Evolutionary conservation across 1,139 yeast genomes (phyloP).

Genomic region (Chernovozyma aurita): DNA sequence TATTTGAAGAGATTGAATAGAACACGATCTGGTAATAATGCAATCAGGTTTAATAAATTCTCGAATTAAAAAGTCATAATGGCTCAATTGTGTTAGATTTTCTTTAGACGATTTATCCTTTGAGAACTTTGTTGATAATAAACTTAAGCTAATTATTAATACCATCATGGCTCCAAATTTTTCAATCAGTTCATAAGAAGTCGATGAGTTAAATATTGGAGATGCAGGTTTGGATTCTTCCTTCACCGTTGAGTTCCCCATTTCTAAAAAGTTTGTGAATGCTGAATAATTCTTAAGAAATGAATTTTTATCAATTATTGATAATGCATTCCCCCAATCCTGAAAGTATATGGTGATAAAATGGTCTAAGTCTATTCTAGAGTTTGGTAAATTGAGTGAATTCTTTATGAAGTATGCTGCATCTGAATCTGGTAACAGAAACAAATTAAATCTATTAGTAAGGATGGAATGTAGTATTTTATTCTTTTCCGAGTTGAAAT

Average conservation of each 20-base stretch:
- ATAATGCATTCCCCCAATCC: constrained; percentile 72
- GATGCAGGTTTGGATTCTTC: background rate
- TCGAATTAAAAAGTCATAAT: constrained; percentile 49
- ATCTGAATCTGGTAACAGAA: constrained; percentile 26
- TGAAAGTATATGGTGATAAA: constrained; percentile 61
- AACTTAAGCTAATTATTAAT: constrained; percentile 54
- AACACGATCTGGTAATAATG: constrained; percentile 50
- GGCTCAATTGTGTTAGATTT: constrained; percentile 27
- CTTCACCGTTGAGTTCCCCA: constrained; percentile 5
- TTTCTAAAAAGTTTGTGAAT: constrained; percentile 40
- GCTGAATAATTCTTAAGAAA: constrained; percentile 56
- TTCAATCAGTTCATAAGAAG: constrained; percentile 37
- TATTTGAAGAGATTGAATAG: constrained; percentile 68
- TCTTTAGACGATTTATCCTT: constrained; percentile 14
- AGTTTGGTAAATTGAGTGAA: constrained; percentile 44
- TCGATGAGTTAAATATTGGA: constrained; percentile 8
- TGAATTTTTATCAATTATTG: constrained; percentile 62
- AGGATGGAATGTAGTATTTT: constrained; percentile 19
- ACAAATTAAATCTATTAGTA: constrained; percentile 28
- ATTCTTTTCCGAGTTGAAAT: constrained; percentile 6
- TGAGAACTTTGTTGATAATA: constrained; percentile 37
- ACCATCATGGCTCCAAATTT: constrained; percentile 60
- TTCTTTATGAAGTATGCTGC: constrained; percentile 41
- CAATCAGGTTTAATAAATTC: constrained; percentile 52
- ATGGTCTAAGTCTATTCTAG: constrained; percentile 53